Percentiles rank a stretch among this genome's conserved stretches.
Evolutionary conservation across 306 rosid species (phyloP).

Genomic region (Cicer arietinum): DNA sequence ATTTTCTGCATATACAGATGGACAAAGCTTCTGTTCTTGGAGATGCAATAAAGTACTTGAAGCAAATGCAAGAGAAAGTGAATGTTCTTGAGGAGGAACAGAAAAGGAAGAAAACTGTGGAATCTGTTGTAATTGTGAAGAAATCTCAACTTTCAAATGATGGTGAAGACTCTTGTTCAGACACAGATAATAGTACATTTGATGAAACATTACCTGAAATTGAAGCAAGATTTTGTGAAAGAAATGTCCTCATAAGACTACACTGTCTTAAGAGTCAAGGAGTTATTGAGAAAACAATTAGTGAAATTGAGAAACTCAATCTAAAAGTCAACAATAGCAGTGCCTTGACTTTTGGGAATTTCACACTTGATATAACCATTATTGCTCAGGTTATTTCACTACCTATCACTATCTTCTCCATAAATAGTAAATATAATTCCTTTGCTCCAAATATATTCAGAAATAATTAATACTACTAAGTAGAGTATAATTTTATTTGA

Average conservation of each 20-base stretch:
- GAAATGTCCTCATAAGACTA: constrained; percentile 77
- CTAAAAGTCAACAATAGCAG: constrained; percentile 70
- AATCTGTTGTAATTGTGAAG: constrained; percentile 77
- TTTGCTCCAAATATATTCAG: no score
- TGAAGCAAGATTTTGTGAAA: constrained; percentile 83
- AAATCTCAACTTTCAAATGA: constrained; percentile 60
- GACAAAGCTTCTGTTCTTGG: constrained; percentile 99
- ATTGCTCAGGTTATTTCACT: constrained; percentile 71
- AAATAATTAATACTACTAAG: no score
- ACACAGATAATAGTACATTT: constrained; percentile 36
- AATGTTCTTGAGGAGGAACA: constrained; percentile 86
- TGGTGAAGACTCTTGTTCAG: constrained; percentile 52
- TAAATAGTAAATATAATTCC: no score
- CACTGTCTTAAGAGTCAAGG: constrained; percentile 87
- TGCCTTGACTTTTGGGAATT: constrained; percentile 77
- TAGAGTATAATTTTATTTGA: not conserved
- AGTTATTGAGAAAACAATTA: constrained; percentile 61
- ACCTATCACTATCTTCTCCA: not conserved
- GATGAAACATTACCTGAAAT: constrained; percentile 79
- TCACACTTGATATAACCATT: constrained; percentile 81
- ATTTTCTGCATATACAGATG: constrained; percentile 57
- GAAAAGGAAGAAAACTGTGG: constrained; percentile 59
- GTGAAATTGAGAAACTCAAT: constrained; percentile 75
- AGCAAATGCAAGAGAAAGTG: constrained; percentile 84
- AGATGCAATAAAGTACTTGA: constrained; percentile 87